A percentile compares a stretch with the other conserved stretches of the same genome.
Conservation (phyloP, 345 rosid species). For the Boechera divaricarpa region DNA sequence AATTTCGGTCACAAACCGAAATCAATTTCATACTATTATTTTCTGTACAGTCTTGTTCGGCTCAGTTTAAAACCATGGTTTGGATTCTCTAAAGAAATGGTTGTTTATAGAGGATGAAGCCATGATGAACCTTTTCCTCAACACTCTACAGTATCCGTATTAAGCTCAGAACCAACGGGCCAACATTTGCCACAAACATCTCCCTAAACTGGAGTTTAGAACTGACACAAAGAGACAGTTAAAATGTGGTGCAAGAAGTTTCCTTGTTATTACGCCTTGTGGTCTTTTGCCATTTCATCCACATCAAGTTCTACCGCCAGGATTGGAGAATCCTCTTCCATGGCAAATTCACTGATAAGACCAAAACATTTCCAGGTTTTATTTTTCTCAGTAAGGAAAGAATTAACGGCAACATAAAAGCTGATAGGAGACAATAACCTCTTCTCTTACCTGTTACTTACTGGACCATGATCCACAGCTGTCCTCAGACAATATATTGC, state of each 20-base stretch:
- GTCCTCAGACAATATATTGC: conserved; percentile 82
- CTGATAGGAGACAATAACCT: neutral
- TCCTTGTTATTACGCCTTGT: conserved; percentile 56
- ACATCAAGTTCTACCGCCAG: conserved; percentile 88
- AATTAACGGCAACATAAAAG: neutral
- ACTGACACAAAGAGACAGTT: conserved; percentile 19
- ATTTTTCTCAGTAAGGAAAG: conserved; percentile 15
- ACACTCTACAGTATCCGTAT: conserved; percentile 22
- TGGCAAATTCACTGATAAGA: conserved; percentile 63
- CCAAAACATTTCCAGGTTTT: neutral
- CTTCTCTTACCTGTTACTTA: conserved; percentile 77
- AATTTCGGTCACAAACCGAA: neutral
- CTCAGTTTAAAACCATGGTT: conserved; percentile 24
- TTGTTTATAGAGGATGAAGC: conserved; percentile 26
- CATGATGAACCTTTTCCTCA: conserved; percentile 16
- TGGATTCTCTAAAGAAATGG: neutral
- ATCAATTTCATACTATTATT: neutral
- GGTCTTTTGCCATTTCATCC: conserved; percentile 81
- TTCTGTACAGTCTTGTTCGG: conserved; percentile 24
- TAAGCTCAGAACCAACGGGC: conserved; percentile 19
- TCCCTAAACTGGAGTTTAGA: conserved; percentile 31
- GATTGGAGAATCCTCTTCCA: conserved; percentile 71
- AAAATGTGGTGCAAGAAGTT: conserved; percentile 8
- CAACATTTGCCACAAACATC: conserved; percentile 34
- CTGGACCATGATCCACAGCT: conserved; percentile 96